Evolutionary conservation across 345 rosid species (phyloP).

Genomic region (Eucalyptus leucophloia): DNA sequence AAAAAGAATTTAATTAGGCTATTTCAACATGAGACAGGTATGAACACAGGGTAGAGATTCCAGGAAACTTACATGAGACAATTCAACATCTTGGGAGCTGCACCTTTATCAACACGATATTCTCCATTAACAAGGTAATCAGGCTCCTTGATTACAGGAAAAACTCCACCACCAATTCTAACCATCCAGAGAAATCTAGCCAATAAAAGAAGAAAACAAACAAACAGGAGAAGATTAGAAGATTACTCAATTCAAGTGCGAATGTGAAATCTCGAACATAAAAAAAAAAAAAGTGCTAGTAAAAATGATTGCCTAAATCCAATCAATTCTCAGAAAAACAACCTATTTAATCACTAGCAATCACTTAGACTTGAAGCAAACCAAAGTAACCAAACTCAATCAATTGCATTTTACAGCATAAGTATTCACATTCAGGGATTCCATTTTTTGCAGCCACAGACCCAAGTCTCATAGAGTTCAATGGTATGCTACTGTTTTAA

Average conservation of each 20-base stretch:
- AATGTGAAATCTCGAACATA: not conserved
- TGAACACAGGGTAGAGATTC: not conserved
- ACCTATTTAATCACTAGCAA: not conserved
- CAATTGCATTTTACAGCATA: not conserved
- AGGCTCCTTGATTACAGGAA: conserved; percentile 94
- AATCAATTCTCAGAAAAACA: not conserved
- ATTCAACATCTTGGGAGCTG: conserved; percentile 96
- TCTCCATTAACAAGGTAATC: conserved; percentile 98
- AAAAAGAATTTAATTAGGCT: not conserved
- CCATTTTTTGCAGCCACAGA: not conserved
- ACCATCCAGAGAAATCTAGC: conserved; percentile 99
- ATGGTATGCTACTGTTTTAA: not conserved
- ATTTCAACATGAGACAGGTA: not conserved
- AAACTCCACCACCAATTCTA: conserved; percentile 98
- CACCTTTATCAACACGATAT: conserved; percentile 97
- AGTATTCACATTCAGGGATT: not conserved
- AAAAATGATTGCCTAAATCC: not conserved
- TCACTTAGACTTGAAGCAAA: not conserved
- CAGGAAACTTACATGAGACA: conserved; percentile 84
- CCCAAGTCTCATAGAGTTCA: not conserved
- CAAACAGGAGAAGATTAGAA: not conserved
- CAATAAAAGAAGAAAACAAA: not conserved
- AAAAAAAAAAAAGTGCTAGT: not conserved
- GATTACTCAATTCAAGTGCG: not conserved
- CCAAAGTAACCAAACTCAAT: not conserved